These are phyloP conservation scores for Tuber brumale DNA, from an alignment of 495 filamentous ascomycete genomes.

Conservation along the genomic window DNA sequence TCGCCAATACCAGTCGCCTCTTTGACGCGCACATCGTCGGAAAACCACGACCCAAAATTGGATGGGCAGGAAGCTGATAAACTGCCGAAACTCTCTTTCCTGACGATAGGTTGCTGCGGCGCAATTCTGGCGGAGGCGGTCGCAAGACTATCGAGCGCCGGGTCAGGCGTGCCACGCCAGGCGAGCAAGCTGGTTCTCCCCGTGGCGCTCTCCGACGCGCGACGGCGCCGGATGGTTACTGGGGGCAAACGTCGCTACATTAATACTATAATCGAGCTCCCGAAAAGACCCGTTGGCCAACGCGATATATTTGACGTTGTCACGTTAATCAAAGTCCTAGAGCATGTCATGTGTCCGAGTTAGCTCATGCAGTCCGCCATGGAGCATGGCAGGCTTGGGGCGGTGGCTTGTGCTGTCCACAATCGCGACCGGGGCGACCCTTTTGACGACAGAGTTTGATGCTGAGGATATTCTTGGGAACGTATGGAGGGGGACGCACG, in stretches of 20 bases:
- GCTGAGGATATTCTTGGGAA: conserved; percentile 80
- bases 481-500: too few species aligned
- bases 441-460: conserved; percentile 82
- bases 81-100: conserved; percentile 53
- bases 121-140: conserved; percentile 94
- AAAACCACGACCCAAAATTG: conserved; percentile 35
- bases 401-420: conserved; percentile 93
- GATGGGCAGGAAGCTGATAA: conserved; percentile 20
- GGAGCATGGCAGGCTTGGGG: conserved; percentile 71
- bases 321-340: too few species aligned
- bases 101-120: conserved; percentile 92
- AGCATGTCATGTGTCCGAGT: conserved; percentile 68
- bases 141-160: conserved; percentile 62
- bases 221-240: too few species aligned
- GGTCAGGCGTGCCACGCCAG: conserved; percentile 73
- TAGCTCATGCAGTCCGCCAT: conserved; percentile 63
- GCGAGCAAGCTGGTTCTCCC: too few species aligned
- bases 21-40: conserved; percentile 7
- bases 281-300: too few species aligned
- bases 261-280: too few species aligned
- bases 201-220: too few species aligned
- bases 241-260: too few species aligned
- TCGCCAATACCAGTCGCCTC: conserved; percentile 43
- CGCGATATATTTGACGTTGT: too few species aligned
- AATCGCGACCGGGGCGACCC: conserved; percentile 81